phyloP scores from a whole-genome alignment of 306 rosid species.

The Canavalia gladiata region DNA sequence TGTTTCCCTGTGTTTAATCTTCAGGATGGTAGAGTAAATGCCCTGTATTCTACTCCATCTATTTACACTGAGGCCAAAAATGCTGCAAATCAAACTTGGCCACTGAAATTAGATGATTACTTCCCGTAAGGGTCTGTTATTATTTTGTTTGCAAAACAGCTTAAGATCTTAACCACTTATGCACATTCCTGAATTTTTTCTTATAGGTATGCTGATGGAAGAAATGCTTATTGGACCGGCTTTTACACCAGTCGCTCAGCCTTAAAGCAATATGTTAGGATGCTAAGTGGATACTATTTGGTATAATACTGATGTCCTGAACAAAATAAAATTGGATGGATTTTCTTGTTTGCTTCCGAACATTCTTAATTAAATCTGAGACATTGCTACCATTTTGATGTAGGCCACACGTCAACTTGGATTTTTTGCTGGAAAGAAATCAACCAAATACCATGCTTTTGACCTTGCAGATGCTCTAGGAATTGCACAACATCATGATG shows the following conservation, averaged over 20 bases:
- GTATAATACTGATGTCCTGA: conserved; percentile 52
- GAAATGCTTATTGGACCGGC: conserved; percentile 89
- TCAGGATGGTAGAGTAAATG: conserved; percentile 92
- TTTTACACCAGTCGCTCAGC: conserved; percentile 81
- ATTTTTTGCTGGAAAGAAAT: conserved; percentile 64
- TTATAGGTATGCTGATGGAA: conserved; percentile 79
- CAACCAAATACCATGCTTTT: conserved; percentile 48
- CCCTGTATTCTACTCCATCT: conserved; percentile 94
- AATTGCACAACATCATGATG: conserved; percentile 91
- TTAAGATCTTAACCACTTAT: conserved; percentile 15
- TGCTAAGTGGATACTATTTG: conserved; percentile 85
- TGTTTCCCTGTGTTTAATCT: conserved; percentile 42
- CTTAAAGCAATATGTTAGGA: conserved; percentile 78
- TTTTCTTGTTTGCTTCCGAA: conserved; percentile 9
- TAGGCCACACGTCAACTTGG: conserved; percentile 88
- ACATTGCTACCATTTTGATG: conserved; percentile 27
- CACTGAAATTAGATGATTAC: conserved; percentile 86
- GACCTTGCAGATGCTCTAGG: conserved; percentile 88
- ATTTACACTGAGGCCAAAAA: conserved; percentile 79
- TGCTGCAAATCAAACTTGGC: conserved; percentile 84
- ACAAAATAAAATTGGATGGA: conserved; percentile 1
- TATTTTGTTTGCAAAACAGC: conserved; percentile 20
- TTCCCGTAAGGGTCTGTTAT: conserved; percentile 73
- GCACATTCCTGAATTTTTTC: conserved; percentile 40
- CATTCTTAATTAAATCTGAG: conserved; percentile 18